Conservation (phyloP, 345 rosid genomes). For the Luvunga scandens region DNA sequence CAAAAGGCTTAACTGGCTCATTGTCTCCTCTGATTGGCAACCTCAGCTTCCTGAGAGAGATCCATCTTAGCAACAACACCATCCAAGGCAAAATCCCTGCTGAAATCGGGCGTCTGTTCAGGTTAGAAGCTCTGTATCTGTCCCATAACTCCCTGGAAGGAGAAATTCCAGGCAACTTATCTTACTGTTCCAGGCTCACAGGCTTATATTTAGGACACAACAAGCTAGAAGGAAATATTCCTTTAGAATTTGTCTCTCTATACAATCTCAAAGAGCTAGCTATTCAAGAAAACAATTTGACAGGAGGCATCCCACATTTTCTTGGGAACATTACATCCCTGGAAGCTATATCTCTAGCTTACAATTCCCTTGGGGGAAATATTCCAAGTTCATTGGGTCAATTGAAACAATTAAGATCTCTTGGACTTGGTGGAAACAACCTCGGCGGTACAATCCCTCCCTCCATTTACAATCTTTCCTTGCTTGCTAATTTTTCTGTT, state of each 20-base stretch:
- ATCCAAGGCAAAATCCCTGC: slow-evolving; percentile 13
- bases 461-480: slow-evolving; percentile 19
- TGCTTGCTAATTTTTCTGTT: not conserved
- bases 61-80: slow-evolving; percentile 16
- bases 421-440: slow-evolving; percentile 4
- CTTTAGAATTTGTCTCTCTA: slow-evolving; percentile 4
- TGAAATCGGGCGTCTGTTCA: slow-evolving; percentile 6
- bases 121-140: not conserved
- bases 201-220: not conserved
- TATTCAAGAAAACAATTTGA: not conserved
- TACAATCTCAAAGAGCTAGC: not conserved
- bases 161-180: slow-evolving; percentile 13
- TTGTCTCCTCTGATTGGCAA: slow-evolving; percentile 19
- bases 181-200: slow-evolving; percentile 8
- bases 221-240: slow-evolving; percentile 13
- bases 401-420: not conserved
- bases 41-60: slow-evolving; percentile 10
- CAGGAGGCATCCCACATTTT: slow-evolving; percentile 12
- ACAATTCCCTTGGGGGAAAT: slow-evolving; percentile 8
- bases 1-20: slow-evolving; percentile 10
- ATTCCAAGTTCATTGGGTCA: slow-evolving; percentile 17
- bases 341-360: not conserved
- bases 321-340: slow-evolving; percentile 26
- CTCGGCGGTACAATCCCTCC: slow-evolving; percentile 21
- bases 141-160: slow-evolving; percentile 5